Conservation (phyloP, 2,329 filamentous ascomycete genomes). For the Pyrenophora seminiperda region DNA sequence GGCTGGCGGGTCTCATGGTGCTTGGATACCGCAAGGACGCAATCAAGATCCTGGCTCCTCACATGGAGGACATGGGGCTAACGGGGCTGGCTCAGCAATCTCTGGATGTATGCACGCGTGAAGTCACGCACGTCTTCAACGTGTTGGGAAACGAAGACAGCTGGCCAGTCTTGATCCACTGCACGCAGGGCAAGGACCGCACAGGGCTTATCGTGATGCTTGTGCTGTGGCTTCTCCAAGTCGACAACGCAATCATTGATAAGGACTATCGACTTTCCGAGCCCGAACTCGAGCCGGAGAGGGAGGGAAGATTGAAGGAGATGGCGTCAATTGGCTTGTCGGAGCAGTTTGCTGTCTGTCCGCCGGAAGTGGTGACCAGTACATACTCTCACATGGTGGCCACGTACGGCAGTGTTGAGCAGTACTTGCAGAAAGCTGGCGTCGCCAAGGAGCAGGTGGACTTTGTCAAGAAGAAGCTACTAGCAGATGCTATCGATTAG, state of each 20-base stretch:
- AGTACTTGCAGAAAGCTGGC: constrained; percentile 69
- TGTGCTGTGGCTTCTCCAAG: constrained; percentile 65
- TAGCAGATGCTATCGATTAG: constrained; percentile 16
- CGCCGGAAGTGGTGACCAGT: constrained; percentile 65
- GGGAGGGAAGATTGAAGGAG: constrained; percentile 68
- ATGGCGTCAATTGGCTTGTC: constrained; percentile 72
- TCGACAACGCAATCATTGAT: constrained; percentile 65
- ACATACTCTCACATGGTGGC: constrained; percentile 63
- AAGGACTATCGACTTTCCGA: constrained; percentile 74
- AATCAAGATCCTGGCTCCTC: constrained; percentile 69
- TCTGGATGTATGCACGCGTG: constrained; percentile 67
- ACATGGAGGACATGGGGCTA: constrained; percentile 75
- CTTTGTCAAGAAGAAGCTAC: constrained; percentile 42
- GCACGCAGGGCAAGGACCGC: constrained; percentile 87
- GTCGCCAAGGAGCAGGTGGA: constrained; percentile 46
- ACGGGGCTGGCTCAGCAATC: constrained; percentile 72
- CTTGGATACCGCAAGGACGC: constrained; percentile 71
- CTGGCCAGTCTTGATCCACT: constrained; percentile 76
- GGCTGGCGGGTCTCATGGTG: constrained; percentile 66
- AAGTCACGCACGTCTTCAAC: constrained; percentile 62
- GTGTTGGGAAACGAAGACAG: constrained; percentile 55
- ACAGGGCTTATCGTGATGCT: constrained; percentile 75
- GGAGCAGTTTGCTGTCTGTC: constrained; percentile 69
- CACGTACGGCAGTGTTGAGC: constrained; percentile 68
- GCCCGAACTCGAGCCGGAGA: constrained; percentile 64